phyloP scores from a whole-genome alignment of 176 grass and related monocot genomes.

The Carex kokanica region DNA sequence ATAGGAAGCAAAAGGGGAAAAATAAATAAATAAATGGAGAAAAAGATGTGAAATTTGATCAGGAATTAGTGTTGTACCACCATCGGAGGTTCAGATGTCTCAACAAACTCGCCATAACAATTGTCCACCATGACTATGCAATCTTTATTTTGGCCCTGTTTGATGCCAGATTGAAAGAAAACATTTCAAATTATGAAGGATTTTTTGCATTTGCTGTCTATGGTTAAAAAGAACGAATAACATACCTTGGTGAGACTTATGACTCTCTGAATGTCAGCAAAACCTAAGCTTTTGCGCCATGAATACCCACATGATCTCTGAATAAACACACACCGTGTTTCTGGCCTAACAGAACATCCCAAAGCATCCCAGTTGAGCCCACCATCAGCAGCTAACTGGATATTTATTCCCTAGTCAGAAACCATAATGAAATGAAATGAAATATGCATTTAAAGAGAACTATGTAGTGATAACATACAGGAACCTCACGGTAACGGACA shows the following conservation, averaged over 20 bases:
- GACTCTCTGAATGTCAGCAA: constrained; percentile 58
- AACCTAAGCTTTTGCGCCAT: constrained; percentile 67
- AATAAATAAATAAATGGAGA: not conserved
- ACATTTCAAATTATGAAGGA: not conserved
- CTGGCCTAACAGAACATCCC: constrained; percentile 42
- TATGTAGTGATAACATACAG: constrained; percentile 26
- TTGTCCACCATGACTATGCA: constrained; percentile 97
- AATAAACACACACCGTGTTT: constrained; percentile 78
- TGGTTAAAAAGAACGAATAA: not conserved
- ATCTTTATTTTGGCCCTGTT: constrained; percentile 64
- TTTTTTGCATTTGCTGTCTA: not conserved
- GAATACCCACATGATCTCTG: constrained; percentile 90
- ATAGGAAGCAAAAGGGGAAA: not conserved
- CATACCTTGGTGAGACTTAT: constrained; percentile 62
- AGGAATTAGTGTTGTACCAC: constrained; percentile 43
- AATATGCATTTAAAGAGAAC: not conserved
- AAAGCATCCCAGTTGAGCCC: constrained; percentile 64
- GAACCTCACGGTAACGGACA: constrained; percentile 66
- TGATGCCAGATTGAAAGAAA: constrained; percentile 12
- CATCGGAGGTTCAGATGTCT: constrained; percentile 70
- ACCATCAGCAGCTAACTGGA: constrained; percentile 82
- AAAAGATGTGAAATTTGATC: constrained; percentile 6
- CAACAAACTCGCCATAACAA: constrained; percentile 98
- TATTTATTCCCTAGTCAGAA: not conserved
- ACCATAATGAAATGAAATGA: constrained; percentile 13